Base-by-base conservation (phyloP, 2,329 filamentous ascomycete genomes). In the Dactylonectria macrodidyma region DNA sequence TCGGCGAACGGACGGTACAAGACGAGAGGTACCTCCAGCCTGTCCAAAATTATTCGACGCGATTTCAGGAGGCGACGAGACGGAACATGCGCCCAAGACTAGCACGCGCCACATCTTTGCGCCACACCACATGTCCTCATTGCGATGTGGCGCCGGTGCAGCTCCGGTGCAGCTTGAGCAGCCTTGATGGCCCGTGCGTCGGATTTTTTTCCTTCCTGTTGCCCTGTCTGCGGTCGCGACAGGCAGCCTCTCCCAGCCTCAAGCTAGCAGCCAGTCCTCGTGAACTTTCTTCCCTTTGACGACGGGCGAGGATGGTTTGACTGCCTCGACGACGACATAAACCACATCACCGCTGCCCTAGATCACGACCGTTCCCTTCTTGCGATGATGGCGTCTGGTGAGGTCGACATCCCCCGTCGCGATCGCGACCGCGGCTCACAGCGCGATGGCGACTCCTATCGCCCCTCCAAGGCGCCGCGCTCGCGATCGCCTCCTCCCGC, bases 381-480 rank as follows among this genome's bases (percentile, higher is more conserved):
- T 36, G 41, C 57, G 24, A 76, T 65, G 71, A 85, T 86, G 84
- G 84, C 84, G 61, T 85, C 84, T 72, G 83, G 84, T 74, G 80
- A 84, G 65, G 80, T 82, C 70, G 80, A 78, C 68, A 80, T 81
- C 65, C 81, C 81, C 68, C 81, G 76, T 71, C 82, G 81, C 75
- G 80, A 81, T 65, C 80, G 80, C 68, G 75, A 75, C 58, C 75
- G 77, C 68, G 77, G 69, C 70, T 68, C 72, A 59, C 73, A 73
- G 65, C 84, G 84, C 75, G 84, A 86, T 78, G 85, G 80, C 73
- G 87, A 88, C 76, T 86, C 81, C 59, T 89, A 89, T 70, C 83
- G 85, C 50, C 85, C 85, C 26, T 75, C 77, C 41, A 78, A 78
- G 63, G 78, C 63, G 59, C 70, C 61, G 47, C 72, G 72, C 61